Conservation (phyloP, 164 flowering plant genomes). For the Tinospora cordifolia region DNA sequence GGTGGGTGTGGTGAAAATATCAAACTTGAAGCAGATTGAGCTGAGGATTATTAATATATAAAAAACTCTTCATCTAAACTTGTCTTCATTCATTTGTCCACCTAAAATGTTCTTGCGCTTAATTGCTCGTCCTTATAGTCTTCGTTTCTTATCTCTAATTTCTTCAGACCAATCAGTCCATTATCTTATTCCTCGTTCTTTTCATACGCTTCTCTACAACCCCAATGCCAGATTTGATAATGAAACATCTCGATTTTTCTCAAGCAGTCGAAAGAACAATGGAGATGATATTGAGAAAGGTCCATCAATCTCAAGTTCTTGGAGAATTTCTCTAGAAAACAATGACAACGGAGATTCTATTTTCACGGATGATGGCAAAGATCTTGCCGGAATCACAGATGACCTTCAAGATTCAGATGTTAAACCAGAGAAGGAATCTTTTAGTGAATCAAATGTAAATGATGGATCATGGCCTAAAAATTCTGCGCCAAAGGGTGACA, state of each 20-base stretch:
- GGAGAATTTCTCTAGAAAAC: conserved; percentile 16
- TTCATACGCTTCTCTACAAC: not conserved
- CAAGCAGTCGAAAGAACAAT: conserved; percentile 15
- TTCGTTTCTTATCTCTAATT: conserved; percentile 11
- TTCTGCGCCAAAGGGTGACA: conserved; percentile 13
- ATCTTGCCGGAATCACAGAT: conserved; percentile 19
- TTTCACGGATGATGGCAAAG: conserved; percentile 14
- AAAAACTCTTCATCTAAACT: not conserved
- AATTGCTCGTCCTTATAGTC: conserved; percentile 14
- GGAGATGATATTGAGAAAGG: conserved; percentile 5
- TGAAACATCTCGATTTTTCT: conserved; percentile 14
- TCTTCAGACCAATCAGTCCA: not conserved
- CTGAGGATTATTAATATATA: too few species aligned
- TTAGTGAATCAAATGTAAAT: not conserved
- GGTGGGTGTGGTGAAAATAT: not conserved
- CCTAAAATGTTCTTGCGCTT: conserved; percentile 25
- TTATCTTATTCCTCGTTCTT: conserved; percentile 1
- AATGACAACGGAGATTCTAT: conserved; percentile 9
- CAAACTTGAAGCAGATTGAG: not conserved
- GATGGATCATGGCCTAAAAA: conserved; percentile 8
- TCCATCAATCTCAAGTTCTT: conserved; percentile 9
- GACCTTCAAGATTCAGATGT: not conserved
- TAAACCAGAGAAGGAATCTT: not conserved
- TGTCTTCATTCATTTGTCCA: not conserved
- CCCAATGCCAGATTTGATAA: conserved; percentile 1